phyloP scores from a whole-genome alignment of 768 basidiomycete species.

The Lactarius trivialis region DNA sequence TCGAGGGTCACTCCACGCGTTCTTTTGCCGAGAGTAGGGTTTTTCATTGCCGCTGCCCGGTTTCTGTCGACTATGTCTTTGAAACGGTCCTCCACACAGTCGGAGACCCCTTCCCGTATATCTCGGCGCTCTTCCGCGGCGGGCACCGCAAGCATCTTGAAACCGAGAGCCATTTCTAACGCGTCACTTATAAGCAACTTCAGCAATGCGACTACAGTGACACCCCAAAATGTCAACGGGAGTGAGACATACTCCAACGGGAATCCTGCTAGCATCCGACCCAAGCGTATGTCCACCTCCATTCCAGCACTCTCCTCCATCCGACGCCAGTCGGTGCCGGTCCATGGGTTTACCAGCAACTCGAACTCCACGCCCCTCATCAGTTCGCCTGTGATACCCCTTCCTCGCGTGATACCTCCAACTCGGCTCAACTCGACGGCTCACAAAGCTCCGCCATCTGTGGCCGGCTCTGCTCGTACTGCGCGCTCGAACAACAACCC shows the following conservation, averaged over 20 bases:
- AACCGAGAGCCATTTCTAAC: constrained; percentile 49
- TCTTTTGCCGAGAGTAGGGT: neutral
- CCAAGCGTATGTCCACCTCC: constrained; percentile 33
- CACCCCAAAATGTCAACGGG: constrained; percentile 24
- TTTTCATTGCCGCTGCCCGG: neutral
- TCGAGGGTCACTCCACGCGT: neutral
- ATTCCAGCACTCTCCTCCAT: constrained; percentile 25
- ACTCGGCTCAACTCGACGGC: constrained; percentile 4
- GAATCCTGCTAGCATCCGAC: constrained; percentile 33
- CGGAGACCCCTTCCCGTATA: constrained; percentile 50
- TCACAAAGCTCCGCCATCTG: constrained; percentile 27
- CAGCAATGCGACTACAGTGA: constrained; percentile 43
- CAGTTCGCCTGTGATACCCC: constrained; percentile 29
- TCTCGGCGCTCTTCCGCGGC: constrained; percentile 42
- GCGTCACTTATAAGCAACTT: constrained; percentile 39
- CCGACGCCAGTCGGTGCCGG: constrained; percentile 24
- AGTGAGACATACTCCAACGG: constrained; percentile 24
- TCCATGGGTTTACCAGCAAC: constrained; percentile 23
- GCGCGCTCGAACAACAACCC: constrained; percentile 26
- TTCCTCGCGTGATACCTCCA: constrained; percentile 19
- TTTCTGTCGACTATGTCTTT: constrained; percentile 9
- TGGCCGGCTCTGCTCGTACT: constrained; percentile 25
- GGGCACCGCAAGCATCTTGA: constrained; percentile 35
- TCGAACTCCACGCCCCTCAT: constrained; percentile 24
- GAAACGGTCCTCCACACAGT: constrained; percentile 32